Evolutionary conservation across 1,284 basidiomycete genomes (phyloP), one percentile per base, ranked within the genome.

Genomic region (Phellinidium pouzarii): DNA sequence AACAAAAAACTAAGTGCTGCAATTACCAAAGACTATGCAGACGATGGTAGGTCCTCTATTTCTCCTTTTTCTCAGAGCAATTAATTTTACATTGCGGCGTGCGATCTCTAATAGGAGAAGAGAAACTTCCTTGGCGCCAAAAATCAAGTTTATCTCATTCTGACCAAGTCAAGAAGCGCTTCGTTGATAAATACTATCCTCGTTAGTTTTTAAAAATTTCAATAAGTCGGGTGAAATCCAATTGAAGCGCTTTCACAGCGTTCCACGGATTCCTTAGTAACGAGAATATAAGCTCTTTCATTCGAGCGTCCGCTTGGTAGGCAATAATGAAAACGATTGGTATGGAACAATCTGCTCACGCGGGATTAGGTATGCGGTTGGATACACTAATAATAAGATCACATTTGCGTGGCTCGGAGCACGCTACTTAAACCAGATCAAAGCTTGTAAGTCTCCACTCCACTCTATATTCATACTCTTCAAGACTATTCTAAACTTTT

Each of bases 381-480:
- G 52, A 17, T 53, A 53, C 31, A 11, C 20, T 12, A 14, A 7
- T 5, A 20, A 34, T 9, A 53, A 43, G 36, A 22, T 40, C 5
- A 20, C 45, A 17, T 53, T 53, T 45, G 52, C 52, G 26, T 53
- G 52, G 52, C 23, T 53, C 11, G 52, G 52, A n/a, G 52, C 45
- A 12, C 37, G 46, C 5, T 53, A 40, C 20, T 37, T 53, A 19
- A 48, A 53, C 40, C 19, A 48, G 8, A 53, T 53, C 45, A 53
- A 53, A 19, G 31, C 50, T 12, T 52, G 50, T 41, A 38, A 25
- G 50, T 45, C 20, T 1, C 4, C 17, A 14, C 12, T 27, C 11
- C 31, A 12, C 25, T 9, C 14, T 37, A 1, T 31, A 7, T 20
- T 40, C 9, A 23, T 44, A n/a, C n/a, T n/a, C n/a, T 34, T 22